Conservation (phyloP, 768 basidiomycete genomes). For the Xerocomellus intermedius region DNA sequence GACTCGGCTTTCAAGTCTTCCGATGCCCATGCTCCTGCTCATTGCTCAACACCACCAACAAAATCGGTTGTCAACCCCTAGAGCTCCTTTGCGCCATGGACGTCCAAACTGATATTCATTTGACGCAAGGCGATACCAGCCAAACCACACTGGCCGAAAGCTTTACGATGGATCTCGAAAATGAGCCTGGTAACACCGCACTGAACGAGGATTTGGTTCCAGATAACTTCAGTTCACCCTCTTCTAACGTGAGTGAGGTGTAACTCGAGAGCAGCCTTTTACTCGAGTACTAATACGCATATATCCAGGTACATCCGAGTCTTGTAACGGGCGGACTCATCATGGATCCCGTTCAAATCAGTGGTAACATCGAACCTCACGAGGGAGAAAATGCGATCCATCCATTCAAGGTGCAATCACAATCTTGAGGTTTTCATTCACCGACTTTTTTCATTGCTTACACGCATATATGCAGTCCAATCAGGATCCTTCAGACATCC, state of each 20-base stretch:
- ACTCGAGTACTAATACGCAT: conserved; percentile 2
- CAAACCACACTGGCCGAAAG: background rate
- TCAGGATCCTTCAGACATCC: background rate
- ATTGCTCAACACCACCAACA: background rate
- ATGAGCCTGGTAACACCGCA: background rate
- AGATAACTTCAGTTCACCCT: background rate
- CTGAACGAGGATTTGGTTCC: background rate
- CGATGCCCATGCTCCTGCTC: background rate
- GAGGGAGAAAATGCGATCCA: background rate
- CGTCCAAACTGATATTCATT: background rate
- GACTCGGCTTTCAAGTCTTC: background rate
- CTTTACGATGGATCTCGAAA: background rate
- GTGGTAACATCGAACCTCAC: background rate
- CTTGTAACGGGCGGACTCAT: background rate
- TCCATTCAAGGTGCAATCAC: conserved; percentile 7
- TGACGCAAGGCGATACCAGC: background rate
- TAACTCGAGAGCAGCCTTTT: background rate
- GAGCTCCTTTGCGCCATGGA: conserved; percentile 7
- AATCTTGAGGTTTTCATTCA: background rate
- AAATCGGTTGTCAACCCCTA: background rate
- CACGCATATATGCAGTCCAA: conserved; percentile 24
- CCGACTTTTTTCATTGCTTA: background rate
- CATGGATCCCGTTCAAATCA: too few relatives aligned
- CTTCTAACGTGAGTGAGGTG: conserved; percentile 6
- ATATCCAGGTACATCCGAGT: conserved; percentile 11